Evolutionary conservation across 352 stramenopile species (phyloP).

Genomic region (Phytopythium montanum): DNA sequence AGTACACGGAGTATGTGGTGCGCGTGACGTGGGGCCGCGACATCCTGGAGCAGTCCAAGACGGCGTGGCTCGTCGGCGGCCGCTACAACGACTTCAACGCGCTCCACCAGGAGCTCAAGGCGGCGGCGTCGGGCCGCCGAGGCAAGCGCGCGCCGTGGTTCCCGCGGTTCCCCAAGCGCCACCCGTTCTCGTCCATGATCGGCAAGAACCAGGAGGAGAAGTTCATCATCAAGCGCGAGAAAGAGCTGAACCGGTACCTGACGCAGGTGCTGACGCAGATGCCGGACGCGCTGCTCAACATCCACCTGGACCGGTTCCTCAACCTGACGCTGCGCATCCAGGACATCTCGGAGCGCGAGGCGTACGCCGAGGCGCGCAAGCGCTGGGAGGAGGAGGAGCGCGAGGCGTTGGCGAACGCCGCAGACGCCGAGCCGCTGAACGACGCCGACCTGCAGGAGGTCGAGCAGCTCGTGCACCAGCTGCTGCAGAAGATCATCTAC

Average conservation of each 20-base stretch:
- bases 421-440: slow-evolving; percentile 81
- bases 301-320: slow-evolving; percentile 89
- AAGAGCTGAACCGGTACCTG: slow-evolving; percentile 91
- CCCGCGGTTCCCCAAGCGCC: slow-evolving; percentile 86
- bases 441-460: slow-evolving; percentile 88
- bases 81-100: slow-evolving; percentile 91
- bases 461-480: slow-evolving; percentile 84
- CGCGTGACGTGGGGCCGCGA: slow-evolving; percentile 86
- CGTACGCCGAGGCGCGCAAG: slow-evolving; percentile 83
- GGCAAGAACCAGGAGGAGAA: slow-evolving; percentile 91
- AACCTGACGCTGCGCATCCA: slow-evolving; percentile 83
- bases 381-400: slow-evolving; percentile 88
- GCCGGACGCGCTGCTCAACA: slow-evolving; percentile 84
- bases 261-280: slow-evolving; percentile 90
- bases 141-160: slow-evolving; percentile 89
- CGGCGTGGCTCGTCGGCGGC: slow-evolving; percentile 82
- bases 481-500: slow-evolving; percentile 90
- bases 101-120: slow-evolving; percentile 87
- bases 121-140: slow-evolving; percentile 72
- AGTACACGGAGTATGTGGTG: slow-evolving; percentile 89
- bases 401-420: slow-evolving; percentile 80
- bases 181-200: slow-evolving; percentile 89
- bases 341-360: slow-evolving; percentile 86
- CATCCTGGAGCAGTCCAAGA: slow-evolving; percentile 87
- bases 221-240: slow-evolving; percentile 90